phyloP scores from a whole-genome alignment of 768 basidiomycete species.

The Hypholoma sublateritium region DNA sequence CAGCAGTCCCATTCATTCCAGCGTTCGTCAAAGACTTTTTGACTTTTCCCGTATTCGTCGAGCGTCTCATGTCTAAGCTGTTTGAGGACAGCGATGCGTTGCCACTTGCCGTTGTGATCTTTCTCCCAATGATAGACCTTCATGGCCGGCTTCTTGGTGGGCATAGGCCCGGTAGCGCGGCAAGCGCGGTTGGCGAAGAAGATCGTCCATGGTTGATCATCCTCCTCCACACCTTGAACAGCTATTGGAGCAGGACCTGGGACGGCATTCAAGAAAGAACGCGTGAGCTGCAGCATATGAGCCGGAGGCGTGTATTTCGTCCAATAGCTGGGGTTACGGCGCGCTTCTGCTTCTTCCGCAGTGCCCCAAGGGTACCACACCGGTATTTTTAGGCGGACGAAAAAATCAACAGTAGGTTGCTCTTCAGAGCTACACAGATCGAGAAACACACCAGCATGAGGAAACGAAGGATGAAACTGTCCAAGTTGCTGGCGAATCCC shows the following conservation, averaged over 20 bases:
- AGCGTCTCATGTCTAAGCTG: not conserved
- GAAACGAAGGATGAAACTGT: no score
- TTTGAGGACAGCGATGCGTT: no score
- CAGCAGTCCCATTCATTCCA: not conserved
- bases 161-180: not conserved
- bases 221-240: not conserved
- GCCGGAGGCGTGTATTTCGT: not conserved
- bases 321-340: not conserved
- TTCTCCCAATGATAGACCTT: not conserved
- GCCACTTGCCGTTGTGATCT: not conserved
- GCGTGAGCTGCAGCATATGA: not conserved
- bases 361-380: no score
- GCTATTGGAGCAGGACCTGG: no score
- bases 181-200: not conserved
- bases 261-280: not conserved
- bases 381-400: no score
- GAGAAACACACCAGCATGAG: no score
- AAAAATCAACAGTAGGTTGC: no score
- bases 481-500: no score
- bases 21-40: not conserved
- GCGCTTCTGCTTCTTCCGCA: no score
- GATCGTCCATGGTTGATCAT: not conserved
- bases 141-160: not conserved
- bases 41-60: not conserved
- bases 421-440: no score